A percentile compares a stretch with the other conserved stretches of the same genome.
These are phyloP conservation scores for Flaveria robusta DNA, from an alignment of 129 eudicot species.

Conservation along the genomic window DNA sequence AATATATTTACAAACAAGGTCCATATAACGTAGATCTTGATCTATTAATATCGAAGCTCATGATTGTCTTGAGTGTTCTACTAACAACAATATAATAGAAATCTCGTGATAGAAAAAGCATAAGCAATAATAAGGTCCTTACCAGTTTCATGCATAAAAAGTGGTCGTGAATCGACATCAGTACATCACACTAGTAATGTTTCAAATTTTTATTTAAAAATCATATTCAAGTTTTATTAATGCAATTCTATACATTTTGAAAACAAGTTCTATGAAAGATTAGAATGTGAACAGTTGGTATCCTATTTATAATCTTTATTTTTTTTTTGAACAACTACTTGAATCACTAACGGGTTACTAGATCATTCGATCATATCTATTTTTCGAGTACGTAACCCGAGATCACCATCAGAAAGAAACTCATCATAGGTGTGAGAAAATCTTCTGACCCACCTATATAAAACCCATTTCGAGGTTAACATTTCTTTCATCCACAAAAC, in stretches of 20 bases:
- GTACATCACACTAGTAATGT: neutral
- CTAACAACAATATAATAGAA: conserved; percentile 26
- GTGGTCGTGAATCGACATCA: neutral
- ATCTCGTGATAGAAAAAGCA: conserved; percentile 35
- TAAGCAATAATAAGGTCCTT: conserved; percentile 21
- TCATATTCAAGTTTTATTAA: neutral
- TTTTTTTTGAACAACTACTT: too few relatives aligned
- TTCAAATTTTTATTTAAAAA: neutral
- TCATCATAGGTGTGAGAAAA: too few relatives aligned
- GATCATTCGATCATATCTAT: too few relatives aligned
- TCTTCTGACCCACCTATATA: too few relatives aligned
- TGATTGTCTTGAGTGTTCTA: conserved; percentile 23
- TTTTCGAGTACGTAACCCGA: too few relatives aligned
- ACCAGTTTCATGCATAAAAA: conserved; percentile 18
- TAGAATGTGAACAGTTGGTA: too few relatives aligned
- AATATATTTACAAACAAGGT: neutral
- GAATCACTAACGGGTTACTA: too few relatives aligned
- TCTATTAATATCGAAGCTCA: conserved; percentile 5
- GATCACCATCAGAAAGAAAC: too few relatives aligned
- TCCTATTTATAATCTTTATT: too few relatives aligned
- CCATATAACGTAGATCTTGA: neutral
- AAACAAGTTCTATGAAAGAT: too few relatives aligned
- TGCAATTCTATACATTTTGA: neutral
- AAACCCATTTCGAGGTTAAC: too few relatives aligned
- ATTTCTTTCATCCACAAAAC: too few relatives aligned